Conservation (phyloP, 2,329 filamentous ascomycete species). For the Coniochaeta prunicola region DNA sequence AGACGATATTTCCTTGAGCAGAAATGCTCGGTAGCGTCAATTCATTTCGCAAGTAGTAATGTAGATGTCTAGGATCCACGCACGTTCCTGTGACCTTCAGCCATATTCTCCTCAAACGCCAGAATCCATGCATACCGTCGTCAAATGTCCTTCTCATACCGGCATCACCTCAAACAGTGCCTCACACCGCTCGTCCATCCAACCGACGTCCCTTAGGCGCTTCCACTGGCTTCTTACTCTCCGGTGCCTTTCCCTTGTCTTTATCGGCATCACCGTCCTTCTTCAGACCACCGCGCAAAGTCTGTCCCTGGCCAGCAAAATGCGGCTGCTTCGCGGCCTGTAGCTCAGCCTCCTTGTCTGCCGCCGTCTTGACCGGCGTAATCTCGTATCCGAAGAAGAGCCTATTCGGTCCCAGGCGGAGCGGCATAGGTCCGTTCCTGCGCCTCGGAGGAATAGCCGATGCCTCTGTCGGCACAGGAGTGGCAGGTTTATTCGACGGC, state of each 20-base stretch:
- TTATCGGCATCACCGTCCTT: slow-evolving; percentile 32
- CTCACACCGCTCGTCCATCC: slow-evolving; percentile 28
- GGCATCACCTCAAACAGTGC: background rate
- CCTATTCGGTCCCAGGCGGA: slow-evolving; percentile 80
- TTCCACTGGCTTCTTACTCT: slow-evolving; percentile 34
- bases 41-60: background rate
- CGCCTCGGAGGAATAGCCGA: slow-evolving; percentile 23
- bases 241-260: slow-evolving; percentile 36
- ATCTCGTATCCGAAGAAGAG: slow-evolving; percentile 95
- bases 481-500: slow-evolving; percentile 9
- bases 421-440: slow-evolving; percentile 75
- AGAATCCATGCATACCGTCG: background rate
- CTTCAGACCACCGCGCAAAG: slow-evolving; percentile 62
- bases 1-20: too few relatives aligned
- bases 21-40: background rate
- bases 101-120: background rate
- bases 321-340: slow-evolving; percentile 61
- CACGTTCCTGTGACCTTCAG: background rate
- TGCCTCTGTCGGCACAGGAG: slow-evolving; percentile 25
- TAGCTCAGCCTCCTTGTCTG: slow-evolving; percentile 60
- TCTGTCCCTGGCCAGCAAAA: slow-evolving; percentile 82
- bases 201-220: slow-evolving; percentile 29
- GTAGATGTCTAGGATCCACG: too few relatives aligned
- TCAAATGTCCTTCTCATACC: background rate
- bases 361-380: slow-evolving; percentile 76